A percentile compares a stretch with the other conserved stretches of the same genome.
Conservation (phyloP, 2,329 filamentous ascomycete genomes). For the Colletotrichum sp. region DNA sequence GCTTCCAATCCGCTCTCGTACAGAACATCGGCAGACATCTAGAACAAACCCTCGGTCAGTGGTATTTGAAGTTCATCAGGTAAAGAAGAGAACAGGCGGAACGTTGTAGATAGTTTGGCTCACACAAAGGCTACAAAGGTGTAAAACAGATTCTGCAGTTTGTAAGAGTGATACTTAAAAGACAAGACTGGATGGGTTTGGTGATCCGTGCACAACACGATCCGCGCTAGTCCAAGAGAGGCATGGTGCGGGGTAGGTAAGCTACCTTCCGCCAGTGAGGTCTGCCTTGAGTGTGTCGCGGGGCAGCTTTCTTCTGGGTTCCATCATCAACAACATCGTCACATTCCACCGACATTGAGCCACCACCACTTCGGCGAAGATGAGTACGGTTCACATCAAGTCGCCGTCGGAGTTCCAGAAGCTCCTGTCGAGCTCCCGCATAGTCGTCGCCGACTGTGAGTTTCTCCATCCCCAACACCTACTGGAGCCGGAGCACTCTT, state of each 20-base stretch:
- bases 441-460: slow-evolving; percentile 91
- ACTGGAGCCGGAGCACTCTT: slow-evolving; percentile 23
- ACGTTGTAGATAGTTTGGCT: not conserved
- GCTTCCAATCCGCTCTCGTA: not conserved
- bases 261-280: slow-evolving; percentile 2
- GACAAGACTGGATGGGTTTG: not conserved
- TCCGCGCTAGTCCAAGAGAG: not conserved
- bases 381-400: slow-evolving; percentile 34
- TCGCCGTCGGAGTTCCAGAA: slow-evolving; percentile 68
- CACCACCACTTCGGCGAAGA: slow-evolving; percentile 23
- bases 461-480: slow-evolving; percentile 24
- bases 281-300: not conserved
- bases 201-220: not conserved
- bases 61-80: not conserved
- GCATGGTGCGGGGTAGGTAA: slow-evolving; percentile 21
- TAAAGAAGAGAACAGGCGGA: not conserved
- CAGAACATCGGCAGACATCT: not conserved
- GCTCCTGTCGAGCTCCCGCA: slow-evolving; percentile 72
- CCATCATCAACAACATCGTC: slow-evolving; percentile 8
- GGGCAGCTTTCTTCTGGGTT: slow-evolving; percentile 16
- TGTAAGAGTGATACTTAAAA: not conserved
- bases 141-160: not conserved
- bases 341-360: not conserved
- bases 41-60: not conserved
- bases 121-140: not conserved